Base-by-base conservation (phyloP, 768 basidiomycete species). In the Lactarius evosmus region DNA sequence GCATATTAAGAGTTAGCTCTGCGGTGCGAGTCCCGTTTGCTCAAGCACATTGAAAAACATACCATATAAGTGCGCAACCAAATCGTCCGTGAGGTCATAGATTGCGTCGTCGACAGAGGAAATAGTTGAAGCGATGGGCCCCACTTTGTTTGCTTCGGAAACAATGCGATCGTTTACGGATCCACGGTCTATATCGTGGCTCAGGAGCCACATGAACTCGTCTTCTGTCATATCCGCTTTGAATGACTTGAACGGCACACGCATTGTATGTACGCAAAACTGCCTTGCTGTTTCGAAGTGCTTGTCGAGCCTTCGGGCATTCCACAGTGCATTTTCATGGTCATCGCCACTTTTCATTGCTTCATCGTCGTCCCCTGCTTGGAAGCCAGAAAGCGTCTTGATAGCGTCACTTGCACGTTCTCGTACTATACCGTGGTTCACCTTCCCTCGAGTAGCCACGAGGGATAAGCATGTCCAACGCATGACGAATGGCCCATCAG, bases 381-480 rank as follows among this genome's bases (percentile, higher is more conserved):
- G 33, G 8, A 25, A 36, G 12, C 33, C 14, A 9, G 62, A 52
- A 27, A 57, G 27, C 2, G 11, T 17, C 17, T 7, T 12, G 7
- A 66, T 22, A 14, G 55, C 58, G 3, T 7, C 9, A n/a, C 22
- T 49, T 17, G 66, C 54, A 25, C 22, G 36, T 12, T 32, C 17
- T 22, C 32, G 32, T 16, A 49, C 11, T 14, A 27, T 49, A 17
- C 8, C 9, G 3, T 34, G 19, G 25, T 40, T 27, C 3, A 67
- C n/a, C 29, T 29, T 34, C 56, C 19, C 30, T 16, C 53, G 59
- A 19, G 44, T 58, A n/a, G 58, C 33, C 46, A 67, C 9, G 11
- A 67, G 12, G 1, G 66, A 49, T 32, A 67, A 58, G 14, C 57
- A 67, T 22, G 58, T 67, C 66, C 66, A 67, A 25, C 62, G 58